phyloP scores from a whole-genome alignment of 257 asterid genomes.

The Primulina huaijiensis region DNA sequence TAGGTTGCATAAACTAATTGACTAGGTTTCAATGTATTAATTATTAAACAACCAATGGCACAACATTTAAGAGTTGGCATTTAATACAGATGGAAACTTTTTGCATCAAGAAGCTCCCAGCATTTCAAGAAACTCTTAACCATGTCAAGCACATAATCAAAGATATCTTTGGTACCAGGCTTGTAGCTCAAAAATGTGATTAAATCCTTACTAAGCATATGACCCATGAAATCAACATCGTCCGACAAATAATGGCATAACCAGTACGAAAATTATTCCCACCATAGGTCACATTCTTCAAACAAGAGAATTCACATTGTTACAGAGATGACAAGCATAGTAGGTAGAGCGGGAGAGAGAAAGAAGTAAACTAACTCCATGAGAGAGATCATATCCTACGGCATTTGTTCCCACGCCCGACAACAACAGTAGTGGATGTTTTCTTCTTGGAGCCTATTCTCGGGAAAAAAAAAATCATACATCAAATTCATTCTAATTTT shows the following conservation, averaged over 20 bases:
- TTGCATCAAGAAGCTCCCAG: not conserved
- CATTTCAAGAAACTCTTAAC: constrained; percentile 1
- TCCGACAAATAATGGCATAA: not conserved
- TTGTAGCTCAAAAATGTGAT: not conserved
- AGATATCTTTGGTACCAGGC: constrained; percentile 3
- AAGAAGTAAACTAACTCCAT: constrained; percentile 59
- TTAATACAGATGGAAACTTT: not conserved
- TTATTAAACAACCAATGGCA: not conserved
- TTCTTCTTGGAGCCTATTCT: constrained; percentile 76
- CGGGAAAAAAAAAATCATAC: not conserved
- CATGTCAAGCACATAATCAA: not conserved
- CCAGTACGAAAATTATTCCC: not conserved
- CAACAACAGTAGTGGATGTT: constrained; percentile 84
- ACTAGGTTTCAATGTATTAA: not conserved
- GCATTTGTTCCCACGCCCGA: constrained; percentile 99
- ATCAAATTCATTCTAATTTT: constrained; percentile 4
- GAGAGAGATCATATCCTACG: constrained; percentile 92
- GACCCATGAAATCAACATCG: not conserved
- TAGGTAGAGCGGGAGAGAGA: constrained; percentile 11
- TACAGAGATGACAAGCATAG: not conserved
- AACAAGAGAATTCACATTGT: constrained; percentile 3
- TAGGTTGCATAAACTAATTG: constrained; percentile 3
- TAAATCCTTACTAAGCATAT: not conserved
- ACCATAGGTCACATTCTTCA: constrained; percentile 6
- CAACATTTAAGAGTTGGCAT: not conserved